Base-by-base conservation (phyloP, 1,284 basidiomycete genomes). In the Thelephora terrestris region DNA sequence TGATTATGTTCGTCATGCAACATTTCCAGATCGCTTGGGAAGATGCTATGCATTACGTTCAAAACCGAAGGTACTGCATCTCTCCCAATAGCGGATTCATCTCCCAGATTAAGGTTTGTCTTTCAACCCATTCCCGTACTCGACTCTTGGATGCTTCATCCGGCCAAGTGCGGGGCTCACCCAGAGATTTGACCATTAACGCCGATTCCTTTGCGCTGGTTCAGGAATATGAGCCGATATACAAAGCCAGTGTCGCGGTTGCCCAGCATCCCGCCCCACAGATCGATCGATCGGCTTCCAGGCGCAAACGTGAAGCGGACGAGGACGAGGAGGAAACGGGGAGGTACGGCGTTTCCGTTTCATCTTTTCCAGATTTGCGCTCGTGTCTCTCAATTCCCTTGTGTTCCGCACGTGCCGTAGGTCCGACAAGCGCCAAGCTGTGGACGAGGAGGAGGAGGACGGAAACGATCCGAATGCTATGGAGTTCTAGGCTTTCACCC, bases 1-100 rank as follows among this genome's bases (percentile, higher is more conserved):
- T 92, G 27, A 85, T 93, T 48, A 92, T 92, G 78, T 94, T 90
- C 59, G 84, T 91, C 25, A 94, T 93, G 91, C 81, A 86, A 56
- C 76, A 85, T 57, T 81, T 79, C 63, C 76, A 79, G 32, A 71
- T 91, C 48, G 79, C 79, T 27, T 91, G 85, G 84, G 86, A 92
- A 62, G 80, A 90, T 45, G 88, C 91, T 0, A 69, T 93, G 45
- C 81, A 86, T 52, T 71, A 85, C 58, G 90, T 94, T 6, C 91
- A 94, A 67, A 91, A 91, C 56, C 78, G 88, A 53, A 76, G 91
- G 42, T 94, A 93, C 58, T 93, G 91, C 63, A 91, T 93, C 56
- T 87, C 85, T 5, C 89, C 90, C 9, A 91, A 90, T 57, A 83
- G 85, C 27, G 85, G 91, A 21, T 93, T 93, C 65, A 64, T 90